Conservation (phyloP, 106 monocot genomes). For the Apostasia shenzhenica region DNA sequence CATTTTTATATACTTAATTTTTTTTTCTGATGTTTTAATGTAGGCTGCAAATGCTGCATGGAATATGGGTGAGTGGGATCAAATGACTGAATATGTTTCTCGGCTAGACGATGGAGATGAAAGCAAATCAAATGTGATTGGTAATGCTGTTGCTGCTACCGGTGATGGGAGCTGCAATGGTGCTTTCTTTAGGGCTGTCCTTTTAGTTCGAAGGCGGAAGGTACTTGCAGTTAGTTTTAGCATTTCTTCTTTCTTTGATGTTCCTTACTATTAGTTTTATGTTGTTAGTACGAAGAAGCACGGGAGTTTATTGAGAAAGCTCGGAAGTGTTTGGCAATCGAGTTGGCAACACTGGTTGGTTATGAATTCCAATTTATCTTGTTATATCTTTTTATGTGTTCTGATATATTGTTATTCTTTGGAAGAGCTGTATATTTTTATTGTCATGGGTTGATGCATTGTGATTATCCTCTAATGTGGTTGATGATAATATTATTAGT, state of each 20-base stretch:
- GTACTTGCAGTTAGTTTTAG: slow-evolving; percentile 16
- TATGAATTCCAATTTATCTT: background rate
- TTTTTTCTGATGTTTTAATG: background rate
- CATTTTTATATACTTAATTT: background rate
- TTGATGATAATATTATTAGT: too few relatives aligned
- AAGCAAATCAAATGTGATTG: slow-evolving; percentile 59
- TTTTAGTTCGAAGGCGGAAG: slow-evolving; percentile 75
- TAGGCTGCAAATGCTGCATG: slow-evolving; percentile 99
- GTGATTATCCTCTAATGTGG: too few relatives aligned
- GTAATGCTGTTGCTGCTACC: slow-evolving; percentile 51
- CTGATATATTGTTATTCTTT: too few relatives aligned
- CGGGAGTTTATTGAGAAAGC: slow-evolving; percentile 83
- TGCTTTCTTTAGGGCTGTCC: slow-evolving; percentile 94
- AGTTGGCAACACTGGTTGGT: slow-evolving; percentile 87
- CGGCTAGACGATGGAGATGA: slow-evolving; percentile 94
- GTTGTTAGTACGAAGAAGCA: slow-evolving; percentile 80
- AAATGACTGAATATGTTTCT: slow-evolving; percentile 98
- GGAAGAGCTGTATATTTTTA: too few relatives aligned
- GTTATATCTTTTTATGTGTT: too few relatives aligned
- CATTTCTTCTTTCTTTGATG: background rate
- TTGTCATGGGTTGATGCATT: too few relatives aligned
- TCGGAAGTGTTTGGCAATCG: slow-evolving; percentile 92
- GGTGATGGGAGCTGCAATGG: slow-evolving; percentile 99
- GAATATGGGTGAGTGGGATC: slow-evolving; percentile 99
- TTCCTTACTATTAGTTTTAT: slow-evolving; percentile 9